These are phyloP conservation scores for Venturia carpophila DNA, from an alignment of 2,329 filamentous ascomycete genomes.

Conservation along the genomic window DNA sequence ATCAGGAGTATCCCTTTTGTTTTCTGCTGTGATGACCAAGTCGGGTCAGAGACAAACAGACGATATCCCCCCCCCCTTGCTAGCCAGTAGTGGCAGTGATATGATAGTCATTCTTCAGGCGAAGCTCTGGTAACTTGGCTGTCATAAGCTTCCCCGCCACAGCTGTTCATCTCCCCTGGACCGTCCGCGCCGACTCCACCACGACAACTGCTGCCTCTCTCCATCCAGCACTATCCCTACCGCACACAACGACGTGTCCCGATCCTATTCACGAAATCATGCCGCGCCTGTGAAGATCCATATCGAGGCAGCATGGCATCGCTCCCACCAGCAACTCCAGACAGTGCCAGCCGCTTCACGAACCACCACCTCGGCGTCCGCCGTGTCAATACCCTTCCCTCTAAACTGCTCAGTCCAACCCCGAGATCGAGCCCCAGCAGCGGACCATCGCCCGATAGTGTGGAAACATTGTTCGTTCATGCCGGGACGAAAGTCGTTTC, in stretches of 20 bases:
- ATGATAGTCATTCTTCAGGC: not conserved
- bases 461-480: constrained; percentile 69
- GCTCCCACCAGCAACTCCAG: constrained; percentile 24
- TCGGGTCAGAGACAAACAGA: no score
- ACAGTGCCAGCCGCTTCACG: constrained; percentile 25
- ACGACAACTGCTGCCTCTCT: not conserved
- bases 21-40: not conserved
- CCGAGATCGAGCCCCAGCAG: constrained; percentile 26
- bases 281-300: not conserved
- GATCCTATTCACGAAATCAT: not conserved
- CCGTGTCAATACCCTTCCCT: constrained; percentile 44
- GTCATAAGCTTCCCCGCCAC: constrained; percentile 4
- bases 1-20: not conserved
- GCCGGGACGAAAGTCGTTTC: constrained; percentile 64
- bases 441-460: constrained; percentile 33
- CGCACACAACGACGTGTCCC: constrained; percentile 6
- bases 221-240: not conserved
- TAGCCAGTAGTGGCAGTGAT: not conserved
- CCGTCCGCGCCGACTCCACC: not conserved
- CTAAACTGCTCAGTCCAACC: constrained; percentile 30
- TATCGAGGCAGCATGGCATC: not conserved
- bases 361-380: constrained; percentile 26
- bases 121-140: not conserved
- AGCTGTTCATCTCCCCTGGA: not conserved
- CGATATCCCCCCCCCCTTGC: not conserved